These are phyloP conservation scores for Verticillium tricorpus DNA, from an alignment of 2,329 filamentous ascomycete genomes.

Conservation along the genomic window DNA sequence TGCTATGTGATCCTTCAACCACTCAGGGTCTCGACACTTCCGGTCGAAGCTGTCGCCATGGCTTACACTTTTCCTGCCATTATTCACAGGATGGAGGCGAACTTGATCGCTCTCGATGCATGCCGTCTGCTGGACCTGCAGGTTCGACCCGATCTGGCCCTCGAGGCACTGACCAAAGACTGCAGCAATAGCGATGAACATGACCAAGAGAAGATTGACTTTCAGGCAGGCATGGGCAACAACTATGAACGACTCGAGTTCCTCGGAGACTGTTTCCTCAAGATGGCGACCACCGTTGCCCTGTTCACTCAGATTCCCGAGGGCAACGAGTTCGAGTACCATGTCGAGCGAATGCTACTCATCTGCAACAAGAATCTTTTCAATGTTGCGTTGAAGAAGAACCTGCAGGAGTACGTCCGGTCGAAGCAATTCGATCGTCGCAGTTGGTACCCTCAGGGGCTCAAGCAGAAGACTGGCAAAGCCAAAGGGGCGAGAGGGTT, in stretches of 20 bases:
- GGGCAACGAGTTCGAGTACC: conserved; percentile 79
- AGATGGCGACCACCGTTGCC: conserved; percentile 90
- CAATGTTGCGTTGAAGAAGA: conserved; percentile 64
- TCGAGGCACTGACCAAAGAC: conserved; percentile 92
- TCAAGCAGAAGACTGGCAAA: conserved; percentile 73
- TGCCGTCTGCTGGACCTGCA: conserved; percentile 60
- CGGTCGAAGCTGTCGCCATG: conserved; percentile 65
- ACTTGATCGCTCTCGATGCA: conserved; percentile 74
- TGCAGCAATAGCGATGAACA: conserved; percentile 79
- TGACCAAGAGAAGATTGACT: conserved; percentile 61
- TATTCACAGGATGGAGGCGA: conserved; percentile 77
- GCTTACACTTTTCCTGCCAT: conserved; percentile 76
- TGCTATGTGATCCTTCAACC: conserved; percentile 75
- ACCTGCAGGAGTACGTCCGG: conserved; percentile 70
- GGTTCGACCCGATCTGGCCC: conserved; percentile 63
- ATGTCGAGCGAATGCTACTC: conserved; percentile 85
- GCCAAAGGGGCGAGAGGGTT: conserved; percentile 43
- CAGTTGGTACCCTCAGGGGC: conserved; percentile 81
- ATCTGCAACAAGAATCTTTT: conserved; percentile 90
- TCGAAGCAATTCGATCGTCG: conserved; percentile 78
- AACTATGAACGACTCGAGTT: conserved; percentile 97
- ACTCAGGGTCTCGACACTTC: conserved; percentile 71
- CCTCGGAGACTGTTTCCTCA: conserved; percentile 87
- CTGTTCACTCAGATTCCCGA: conserved; percentile 73
- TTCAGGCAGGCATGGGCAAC: conserved; percentile 80